Evolutionary conservation across 495 filamentous ascomycete species (phyloP), one percentile per base, ranked within the genome.

Genomic region (Neurospora sp.): DNA sequence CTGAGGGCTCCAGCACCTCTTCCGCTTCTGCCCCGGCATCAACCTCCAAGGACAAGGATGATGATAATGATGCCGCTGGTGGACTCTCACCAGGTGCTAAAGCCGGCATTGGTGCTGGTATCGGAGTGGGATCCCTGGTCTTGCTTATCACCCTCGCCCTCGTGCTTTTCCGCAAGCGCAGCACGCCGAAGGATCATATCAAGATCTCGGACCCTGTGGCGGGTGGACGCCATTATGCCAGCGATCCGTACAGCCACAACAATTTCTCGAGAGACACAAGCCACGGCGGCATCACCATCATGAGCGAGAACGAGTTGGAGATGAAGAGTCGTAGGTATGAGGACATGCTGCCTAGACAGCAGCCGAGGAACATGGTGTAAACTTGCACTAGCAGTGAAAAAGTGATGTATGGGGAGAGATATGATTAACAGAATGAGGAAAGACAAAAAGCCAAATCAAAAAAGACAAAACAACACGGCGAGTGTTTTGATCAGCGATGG

Each of bases 341-440:
- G 72, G 83, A 86, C 53, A 81, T 87, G 82, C 61, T 80, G 10
- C 83, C 83, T 53, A 76, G 82, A 22, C 76, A 81, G 44, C 74
- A 81, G 72, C 85, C 85, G 20, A 78, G 78, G 69, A 78, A 79
- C 18, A 85, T 86, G 84, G 82, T 86, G 10, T 85, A 77, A 81
- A 18, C 38, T 59, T 18, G 22, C 45, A 69, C 27, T n/a, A 61
- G 37, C 4, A 14, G 39, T 9, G 44, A 73, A 27, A 14, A 70
- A 70, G 42, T 42, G 40, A n/a, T 40, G 69, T 20, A 27, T 48
- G 40, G 42, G 31, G 27, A n/a, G 69, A 40, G 22, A 70, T 53
- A 18, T 61, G 27, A 42, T 70, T 9, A 70, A 44, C 69, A 70
- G 10, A 31, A 18, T 6, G 18, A 70, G 42, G 65, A 72, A 65